A percentile compares a stretch with the other conserved stretches of the same genome.
These are phyloP conservation scores for Colletotrichum zoysiae DNA, from an alignment of 2,329 filamentous ascomycete genomes.

Conservation along the genomic window DNA sequence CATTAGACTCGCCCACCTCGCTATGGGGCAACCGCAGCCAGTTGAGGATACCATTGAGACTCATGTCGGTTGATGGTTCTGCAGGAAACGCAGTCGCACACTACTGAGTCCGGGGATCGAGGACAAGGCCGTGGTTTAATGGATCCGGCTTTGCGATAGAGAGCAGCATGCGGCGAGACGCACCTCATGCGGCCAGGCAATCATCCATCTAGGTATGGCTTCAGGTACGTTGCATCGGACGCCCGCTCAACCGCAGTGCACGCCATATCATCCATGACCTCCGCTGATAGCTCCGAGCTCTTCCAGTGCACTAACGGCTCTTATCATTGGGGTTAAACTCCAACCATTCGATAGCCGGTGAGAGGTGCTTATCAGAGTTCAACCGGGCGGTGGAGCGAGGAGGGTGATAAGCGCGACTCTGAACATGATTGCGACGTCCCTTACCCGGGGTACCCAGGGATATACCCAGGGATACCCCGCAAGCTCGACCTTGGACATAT, in stretches of 20 bases:
- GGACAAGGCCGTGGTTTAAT: conserved; percentile 24
- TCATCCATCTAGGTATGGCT: background rate
- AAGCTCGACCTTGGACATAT: conserved; percentile 17
- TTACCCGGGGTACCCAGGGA: conserved; percentile 22
- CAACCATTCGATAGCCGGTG: conserved; percentile 7
- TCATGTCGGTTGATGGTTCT: conserved; percentile 1
- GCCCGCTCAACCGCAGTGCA: background rate
- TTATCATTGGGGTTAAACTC: conserved; percentile 38
- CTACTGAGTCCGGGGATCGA: accelerated
- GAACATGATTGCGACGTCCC: background rate
- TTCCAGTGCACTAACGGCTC: background rate
- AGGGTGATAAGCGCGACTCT: conserved; percentile 21
- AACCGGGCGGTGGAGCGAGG: conserved; percentile 11
- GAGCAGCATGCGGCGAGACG: too few species aligned
- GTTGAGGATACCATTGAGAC: background rate
- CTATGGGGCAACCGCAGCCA: conserved; percentile 34
- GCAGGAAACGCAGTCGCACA: background rate
- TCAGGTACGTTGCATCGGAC: conserved; percentile 20
- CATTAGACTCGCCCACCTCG: conserved; percentile 34
- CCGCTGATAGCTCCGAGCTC: conserved; percentile 5
- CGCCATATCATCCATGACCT: conserved; percentile 1
- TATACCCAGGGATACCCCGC: conserved; percentile 37
- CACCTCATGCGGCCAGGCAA: too few species aligned
- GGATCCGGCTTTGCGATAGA: background rate
- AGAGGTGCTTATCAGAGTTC: conserved; percentile 4